phyloP scores from a whole-genome alignment of 768 basidiomycete species.

The Vararia minispora region DNA sequence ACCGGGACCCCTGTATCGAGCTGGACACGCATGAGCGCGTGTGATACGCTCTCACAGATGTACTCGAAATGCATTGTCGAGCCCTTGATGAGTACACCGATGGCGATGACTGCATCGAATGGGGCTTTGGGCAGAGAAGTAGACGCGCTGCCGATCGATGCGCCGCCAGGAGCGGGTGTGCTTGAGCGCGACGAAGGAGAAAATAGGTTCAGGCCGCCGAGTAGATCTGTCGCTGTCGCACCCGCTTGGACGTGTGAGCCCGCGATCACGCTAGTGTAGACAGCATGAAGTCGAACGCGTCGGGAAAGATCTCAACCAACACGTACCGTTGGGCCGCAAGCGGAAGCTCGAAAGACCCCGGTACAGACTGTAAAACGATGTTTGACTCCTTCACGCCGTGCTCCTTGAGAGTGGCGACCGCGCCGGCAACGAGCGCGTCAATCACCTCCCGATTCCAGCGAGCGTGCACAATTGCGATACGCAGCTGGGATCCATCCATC shows the following conservation, averaged over 20 bases:
- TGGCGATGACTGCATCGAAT: conserved; percentile 93
- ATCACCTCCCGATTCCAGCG: conserved; percentile 92
- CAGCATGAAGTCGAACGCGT: neutral
- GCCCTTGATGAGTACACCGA: conserved; percentile 97
- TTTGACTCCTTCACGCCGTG: conserved; percentile 83
- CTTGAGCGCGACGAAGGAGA: conserved; percentile 38
- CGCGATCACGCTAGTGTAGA: conserved; percentile 59
- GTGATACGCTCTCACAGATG: conserved; percentile 88
- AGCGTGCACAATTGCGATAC: conserved; percentile 89
- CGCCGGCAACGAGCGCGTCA: conserved; percentile 73
- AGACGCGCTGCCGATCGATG: conserved; percentile 16
- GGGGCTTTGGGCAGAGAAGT: conserved; percentile 41
- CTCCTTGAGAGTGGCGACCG: conserved; percentile 68
- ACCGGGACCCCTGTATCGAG: conserved; percentile 90
- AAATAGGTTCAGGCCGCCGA: conserved; percentile 48
- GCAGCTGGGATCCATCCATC: conserved; percentile 71
- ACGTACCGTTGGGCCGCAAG: conserved; percentile 71
- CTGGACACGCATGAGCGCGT: conserved; percentile 91
- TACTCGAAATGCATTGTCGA: conserved; percentile 99
- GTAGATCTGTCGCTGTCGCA: conserved; percentile 70
- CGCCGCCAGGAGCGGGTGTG: conserved; percentile 36
- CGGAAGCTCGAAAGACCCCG: conserved; percentile 93
- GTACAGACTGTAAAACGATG: conserved; percentile 85
- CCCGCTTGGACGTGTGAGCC: conserved; percentile 77
- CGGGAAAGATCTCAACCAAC: neutral